Evolutionary conservation across 202 grass and related monocot species (phyloP), one percentile per base, ranked within the genome.

Genomic region (Saccharum hybrid): DNA sequence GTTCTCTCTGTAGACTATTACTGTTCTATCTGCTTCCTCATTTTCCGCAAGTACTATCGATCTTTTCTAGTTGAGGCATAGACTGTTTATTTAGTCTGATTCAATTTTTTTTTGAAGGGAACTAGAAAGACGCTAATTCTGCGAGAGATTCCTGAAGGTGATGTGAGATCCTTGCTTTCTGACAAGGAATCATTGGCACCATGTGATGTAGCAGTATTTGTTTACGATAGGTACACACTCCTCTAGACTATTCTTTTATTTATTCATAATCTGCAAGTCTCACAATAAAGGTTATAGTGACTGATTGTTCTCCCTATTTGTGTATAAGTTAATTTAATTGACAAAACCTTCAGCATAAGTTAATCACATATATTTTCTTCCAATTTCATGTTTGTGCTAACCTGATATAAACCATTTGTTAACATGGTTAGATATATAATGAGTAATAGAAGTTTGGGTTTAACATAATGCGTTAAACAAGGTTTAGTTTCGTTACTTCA

Each of bases 141-240:
- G 76, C 81, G 79, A 82, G 96, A 99, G 86, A 89, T 99, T 84
- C 89, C 96, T 75, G 96, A 99, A 91, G 86, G 81, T 69, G 85
- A 92, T 64, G 89, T 98, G 41, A 96, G 88, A 79, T 83, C 73
- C 1, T 43, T 96, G 51, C 86, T 99, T 63, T 86, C 89, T 87
- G 88, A 91, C 57, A 99, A 80, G 88, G 96, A 99, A 77, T 96
- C 91, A 15, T 88, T 99, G 78, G 91, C 96, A 66, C 78, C 86
- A 18, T 99, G 93, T 82, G 96, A 99, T 42, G 77, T 90, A 61
- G 96, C 91, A 61, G 83, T 99, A 45, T 99, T 99, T 83, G 79
- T 99, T 78, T 88, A 96, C n/a, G 96, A 99, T 21, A 99, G 96
- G 96, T 98, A 83, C 48, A 34, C 9, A 22, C 61, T 77, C 21